Percentiles rank a stretch among this genome's conserved stretches.
phyloP scores from a whole-genome alignment of 257 asterid genomes.

The Echium plantagineum region DNA sequence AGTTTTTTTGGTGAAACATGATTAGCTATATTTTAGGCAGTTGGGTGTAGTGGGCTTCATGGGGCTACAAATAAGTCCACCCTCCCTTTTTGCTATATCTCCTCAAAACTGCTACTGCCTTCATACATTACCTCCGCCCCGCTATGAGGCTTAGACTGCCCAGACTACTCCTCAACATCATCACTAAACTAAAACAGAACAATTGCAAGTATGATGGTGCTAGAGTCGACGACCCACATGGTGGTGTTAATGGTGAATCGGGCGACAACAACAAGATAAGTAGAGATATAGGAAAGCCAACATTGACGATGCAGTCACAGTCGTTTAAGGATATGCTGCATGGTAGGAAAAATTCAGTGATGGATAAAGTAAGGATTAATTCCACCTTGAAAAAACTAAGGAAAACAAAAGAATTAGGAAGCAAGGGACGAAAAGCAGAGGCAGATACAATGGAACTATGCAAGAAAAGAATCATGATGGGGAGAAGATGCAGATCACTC shows the following conservation, averaged over 20 bases:
- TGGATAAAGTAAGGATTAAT: neutral
- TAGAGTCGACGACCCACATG: neutral
- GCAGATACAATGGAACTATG: conserved; percentile 30
- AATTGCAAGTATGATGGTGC: no score
- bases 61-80: no score
- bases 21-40: no score
- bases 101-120: no score
- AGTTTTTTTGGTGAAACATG: no score
- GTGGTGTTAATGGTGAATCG: neutral
- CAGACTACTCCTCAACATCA: conserved; percentile 1
- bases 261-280: neutral
- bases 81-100: no score
- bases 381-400: conserved; percentile 15
- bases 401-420: neutral
- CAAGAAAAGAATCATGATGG: conserved; percentile 71
- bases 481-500: conserved; percentile 48
- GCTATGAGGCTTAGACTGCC: conserved; percentile 10
- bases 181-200: no score
- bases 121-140: no score
- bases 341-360: neutral
- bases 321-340: conserved; percentile 1
- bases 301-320: neutral
- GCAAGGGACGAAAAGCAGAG: conserved; percentile 8
- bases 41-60: no score
- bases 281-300: neutral